These are phyloP conservation scores for Malus sieversii DNA, from an alignment of 306 rosid genomes.

Conservation along the genomic window DNA sequence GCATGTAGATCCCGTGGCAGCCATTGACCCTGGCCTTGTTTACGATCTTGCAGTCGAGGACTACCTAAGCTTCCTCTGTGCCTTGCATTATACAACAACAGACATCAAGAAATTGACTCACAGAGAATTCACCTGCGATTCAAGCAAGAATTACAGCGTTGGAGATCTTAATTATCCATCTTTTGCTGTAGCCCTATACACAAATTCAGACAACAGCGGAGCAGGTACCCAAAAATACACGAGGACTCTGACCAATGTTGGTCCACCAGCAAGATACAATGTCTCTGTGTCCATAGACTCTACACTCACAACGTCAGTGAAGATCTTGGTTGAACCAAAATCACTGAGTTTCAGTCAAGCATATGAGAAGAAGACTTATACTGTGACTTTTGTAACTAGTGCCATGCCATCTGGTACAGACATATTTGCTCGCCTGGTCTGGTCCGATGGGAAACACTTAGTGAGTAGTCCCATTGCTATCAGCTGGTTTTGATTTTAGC, in stretches of 20 bases:
- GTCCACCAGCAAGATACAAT: constrained; percentile 43
- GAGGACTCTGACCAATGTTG: constrained; percentile 55
- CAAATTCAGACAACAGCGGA: constrained; percentile 16
- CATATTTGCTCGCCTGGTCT: constrained; percentile 46
- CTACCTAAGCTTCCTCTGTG: constrained; percentile 62
- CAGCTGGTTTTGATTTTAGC: constrained; percentile 28
- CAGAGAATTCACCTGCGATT: constrained; percentile 35
- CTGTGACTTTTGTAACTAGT: constrained; percentile 40
- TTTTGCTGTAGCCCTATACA: constrained; percentile 41
- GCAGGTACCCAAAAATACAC: constrained; percentile 35
- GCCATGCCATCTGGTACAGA: constrained; percentile 41
- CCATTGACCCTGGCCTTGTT: constrained; percentile 82
- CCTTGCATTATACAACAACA: constrained; percentile 35
- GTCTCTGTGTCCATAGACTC: constrained; percentile 21
- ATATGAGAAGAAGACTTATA: constrained; percentile 46
- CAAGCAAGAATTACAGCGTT: constrained; percentile 34
- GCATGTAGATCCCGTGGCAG: constrained; percentile 57
- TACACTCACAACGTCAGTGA: constrained; percentile 29
- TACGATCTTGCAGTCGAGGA: constrained; percentile 47
- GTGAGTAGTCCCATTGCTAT: constrained; percentile 65
- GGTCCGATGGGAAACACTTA: constrained; percentile 65
- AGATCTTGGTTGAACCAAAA: constrained; percentile 54
- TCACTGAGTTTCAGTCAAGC: constrained; percentile 31
- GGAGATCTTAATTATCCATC: constrained; percentile 70
- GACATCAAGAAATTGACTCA: constrained; percentile 41